Conservation (phyloP, 2,329 filamentous ascomycete genomes). For the Colletotrichum sp. region DNA sequence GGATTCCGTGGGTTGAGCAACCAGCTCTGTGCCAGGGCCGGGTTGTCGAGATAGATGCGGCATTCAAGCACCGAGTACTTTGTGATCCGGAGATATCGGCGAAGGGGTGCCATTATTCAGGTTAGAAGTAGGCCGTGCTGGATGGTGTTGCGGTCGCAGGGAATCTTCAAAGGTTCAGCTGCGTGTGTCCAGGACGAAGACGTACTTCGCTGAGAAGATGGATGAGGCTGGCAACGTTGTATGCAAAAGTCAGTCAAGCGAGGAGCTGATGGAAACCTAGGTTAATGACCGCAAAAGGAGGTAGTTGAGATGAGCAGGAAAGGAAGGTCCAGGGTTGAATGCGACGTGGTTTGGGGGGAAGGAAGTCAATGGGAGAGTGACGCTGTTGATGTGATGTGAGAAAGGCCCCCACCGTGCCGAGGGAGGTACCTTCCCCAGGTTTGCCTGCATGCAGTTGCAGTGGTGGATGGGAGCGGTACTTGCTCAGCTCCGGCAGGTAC, state of each 20-base stretch:
- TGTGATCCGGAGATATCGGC: conserved; percentile 89
- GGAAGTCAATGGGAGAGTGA: not conserved
- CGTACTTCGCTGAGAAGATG: not conserved
- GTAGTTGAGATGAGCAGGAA: not conserved
- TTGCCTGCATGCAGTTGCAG: not conserved
- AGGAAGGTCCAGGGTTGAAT: not conserved
- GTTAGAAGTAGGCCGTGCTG: not conserved
- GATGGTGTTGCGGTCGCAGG: not conserved
- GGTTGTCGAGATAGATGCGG: conserved; percentile 94
- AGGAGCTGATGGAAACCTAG: not conserved
- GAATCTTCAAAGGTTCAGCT: not conserved
- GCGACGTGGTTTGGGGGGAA: not conserved
- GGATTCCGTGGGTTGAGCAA: conserved; percentile 79
- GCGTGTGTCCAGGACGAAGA: not conserved
- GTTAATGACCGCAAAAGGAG: not conserved
- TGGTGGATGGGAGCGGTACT: not conserved
- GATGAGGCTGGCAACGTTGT: not conserved
- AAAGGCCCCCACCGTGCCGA: not conserved
- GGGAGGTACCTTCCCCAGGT: not conserved
- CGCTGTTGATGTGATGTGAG: not conserved
- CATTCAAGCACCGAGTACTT: conserved; percentile 96
- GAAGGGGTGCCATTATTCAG: conserved; percentile 77
- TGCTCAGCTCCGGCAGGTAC: not conserved
- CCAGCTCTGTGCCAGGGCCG: conserved; percentile 82
- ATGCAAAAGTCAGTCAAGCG: not conserved